A percentile compares a stretch with the other conserved stretches of the same genome.
phyloP scores from a whole-genome alignment of 108 stramenopile species.

The Conticribra guillardii region DNA sequence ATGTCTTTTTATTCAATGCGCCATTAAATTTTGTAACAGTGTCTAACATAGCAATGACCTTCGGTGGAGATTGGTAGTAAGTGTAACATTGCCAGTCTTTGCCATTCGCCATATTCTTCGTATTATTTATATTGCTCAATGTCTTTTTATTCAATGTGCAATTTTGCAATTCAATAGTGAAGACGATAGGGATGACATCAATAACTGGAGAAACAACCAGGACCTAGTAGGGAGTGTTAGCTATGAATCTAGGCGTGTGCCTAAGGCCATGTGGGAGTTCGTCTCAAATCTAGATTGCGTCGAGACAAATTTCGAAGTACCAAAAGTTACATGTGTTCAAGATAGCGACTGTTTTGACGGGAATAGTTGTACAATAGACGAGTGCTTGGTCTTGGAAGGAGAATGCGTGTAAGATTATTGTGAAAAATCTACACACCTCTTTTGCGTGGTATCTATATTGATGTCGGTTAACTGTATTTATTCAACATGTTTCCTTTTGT shows the following conservation, averaged over 20 bases:
- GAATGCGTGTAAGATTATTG: background rate
- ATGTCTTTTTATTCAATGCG: background rate
- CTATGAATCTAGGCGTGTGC: constrained; percentile 5
- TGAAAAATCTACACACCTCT: background rate
- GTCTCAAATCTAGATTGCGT: constrained; percentile 5
- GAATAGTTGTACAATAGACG: background rate
- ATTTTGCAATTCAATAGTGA: too few species aligned
- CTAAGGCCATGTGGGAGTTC: constrained; percentile 10
- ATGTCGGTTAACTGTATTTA: background rate
- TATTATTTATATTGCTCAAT: background rate
- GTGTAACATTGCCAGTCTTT: background rate
- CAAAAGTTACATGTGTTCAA: background rate
- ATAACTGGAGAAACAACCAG: constrained; percentile 1
- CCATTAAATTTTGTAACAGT: background rate
- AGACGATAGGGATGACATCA: background rate
- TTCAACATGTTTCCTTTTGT: background rate
- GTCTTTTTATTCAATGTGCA: background rate
- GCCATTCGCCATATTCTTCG: background rate
- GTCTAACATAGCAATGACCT: constrained; percentile 1
- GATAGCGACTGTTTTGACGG: constrained; percentile 19
- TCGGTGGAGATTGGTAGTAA: constrained; percentile 9
- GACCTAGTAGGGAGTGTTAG: background rate
- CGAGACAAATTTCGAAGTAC: background rate
- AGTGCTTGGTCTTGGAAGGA: background rate
- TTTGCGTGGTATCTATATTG: background rate